phyloP scores from a whole-genome alignment of 2,329 filamentous ascomycete species.

The Grosmannia serpens region DNA sequence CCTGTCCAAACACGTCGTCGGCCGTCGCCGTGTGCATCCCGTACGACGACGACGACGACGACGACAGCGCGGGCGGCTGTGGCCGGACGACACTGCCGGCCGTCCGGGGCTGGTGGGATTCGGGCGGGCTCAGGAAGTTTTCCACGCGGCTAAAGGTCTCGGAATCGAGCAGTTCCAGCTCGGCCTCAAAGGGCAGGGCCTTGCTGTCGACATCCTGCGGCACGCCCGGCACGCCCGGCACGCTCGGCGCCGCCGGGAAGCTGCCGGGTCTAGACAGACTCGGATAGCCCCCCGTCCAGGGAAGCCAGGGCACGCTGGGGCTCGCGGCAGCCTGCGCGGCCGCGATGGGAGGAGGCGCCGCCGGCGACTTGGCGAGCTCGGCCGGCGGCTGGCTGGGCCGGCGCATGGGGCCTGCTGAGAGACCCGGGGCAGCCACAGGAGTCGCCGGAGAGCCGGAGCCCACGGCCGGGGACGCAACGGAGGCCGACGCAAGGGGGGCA shows the following conservation, averaged over 20 bases:
- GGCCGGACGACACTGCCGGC: not conserved
- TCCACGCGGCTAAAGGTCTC: constrained; percentile 38
- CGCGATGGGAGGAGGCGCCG: not conserved
- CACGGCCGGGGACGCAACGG: not conserved
- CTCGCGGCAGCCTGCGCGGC: not conserved
- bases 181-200: constrained; percentile 3
- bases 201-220: not conserved
- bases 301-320: not conserved
- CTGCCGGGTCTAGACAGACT: not conserved
- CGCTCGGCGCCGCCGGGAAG: not conserved
- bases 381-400: not conserved
- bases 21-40: constrained; percentile 42
- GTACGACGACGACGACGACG: constrained; percentile 28
- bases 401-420: not conserved
- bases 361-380: not conserved
- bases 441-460: not conserved
- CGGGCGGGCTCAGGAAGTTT: constrained; percentile 34
- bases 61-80: constrained; percentile 9
- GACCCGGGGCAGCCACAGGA: not conserved
- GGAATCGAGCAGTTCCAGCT: constrained; percentile 17
- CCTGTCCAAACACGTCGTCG: constrained; percentile 35
- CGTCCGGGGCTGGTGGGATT: constrained; percentile 15
- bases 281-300: not conserved
- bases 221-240: not conserved
- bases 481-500: not conserved